Conservation (phyloP, 768 basidiomycete species). For the Phanerochaete sordida region DNA sequence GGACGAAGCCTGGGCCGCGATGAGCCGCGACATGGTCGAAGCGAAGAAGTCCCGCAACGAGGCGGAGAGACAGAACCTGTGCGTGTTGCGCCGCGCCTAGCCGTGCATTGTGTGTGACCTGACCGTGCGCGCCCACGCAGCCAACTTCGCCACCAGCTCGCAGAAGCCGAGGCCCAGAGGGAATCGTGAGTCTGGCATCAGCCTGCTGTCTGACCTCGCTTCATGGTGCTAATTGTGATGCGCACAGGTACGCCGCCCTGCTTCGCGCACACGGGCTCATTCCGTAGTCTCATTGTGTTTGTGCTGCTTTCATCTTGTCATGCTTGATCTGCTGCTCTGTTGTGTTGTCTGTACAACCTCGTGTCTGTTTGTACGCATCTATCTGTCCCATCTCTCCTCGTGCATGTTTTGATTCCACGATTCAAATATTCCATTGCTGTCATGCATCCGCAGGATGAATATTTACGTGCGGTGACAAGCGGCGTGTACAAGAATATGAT, state of each 20-base stretch:
- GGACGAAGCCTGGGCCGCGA: conserved; percentile 78
- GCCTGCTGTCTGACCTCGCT: neutral
- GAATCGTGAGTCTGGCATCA: conserved; percentile 62
- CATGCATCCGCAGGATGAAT: neutral
- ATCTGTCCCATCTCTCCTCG: neutral
- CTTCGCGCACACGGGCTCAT: conserved; percentile 8
- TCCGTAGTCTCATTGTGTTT: neutral
- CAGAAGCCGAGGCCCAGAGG: conserved; percentile 69
- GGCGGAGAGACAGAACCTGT: conserved; percentile 80
- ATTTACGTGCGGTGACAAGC: neutral
- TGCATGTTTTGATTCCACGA: neutral
- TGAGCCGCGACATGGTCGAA: conserved; percentile 66
- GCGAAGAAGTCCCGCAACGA: conserved; percentile 76
- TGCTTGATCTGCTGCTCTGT: conserved; percentile 1
- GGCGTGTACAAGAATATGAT: neutral
- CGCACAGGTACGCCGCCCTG: neutral
- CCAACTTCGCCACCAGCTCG: conserved; percentile 63
- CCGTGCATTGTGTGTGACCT: neutral
- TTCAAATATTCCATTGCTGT: neutral
- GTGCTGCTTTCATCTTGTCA: neutral
- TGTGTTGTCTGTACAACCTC: neutral
- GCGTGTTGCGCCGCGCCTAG: conserved; percentile 26
- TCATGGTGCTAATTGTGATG: neutral
- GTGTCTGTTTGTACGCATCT: neutral
- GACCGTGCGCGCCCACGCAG: conserved; percentile 43